Evolutionary conservation across 2,329 filamentous ascomycete genomes (phyloP).

Genomic region (Myriosclerotinia scirpicola): DNA sequence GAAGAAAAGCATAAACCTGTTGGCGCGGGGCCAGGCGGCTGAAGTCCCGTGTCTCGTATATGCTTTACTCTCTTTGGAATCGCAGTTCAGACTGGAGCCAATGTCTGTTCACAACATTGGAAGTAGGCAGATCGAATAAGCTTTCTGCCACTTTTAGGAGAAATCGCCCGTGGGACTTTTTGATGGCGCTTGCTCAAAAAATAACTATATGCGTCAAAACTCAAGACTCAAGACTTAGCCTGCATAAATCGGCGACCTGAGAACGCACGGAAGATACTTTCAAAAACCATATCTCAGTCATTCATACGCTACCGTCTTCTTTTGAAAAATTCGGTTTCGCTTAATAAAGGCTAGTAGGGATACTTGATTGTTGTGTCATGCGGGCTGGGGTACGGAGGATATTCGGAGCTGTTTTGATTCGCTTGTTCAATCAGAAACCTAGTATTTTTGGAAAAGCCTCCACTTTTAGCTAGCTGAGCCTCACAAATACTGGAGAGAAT

Average conservation of each 20-base stretch:
- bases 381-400: too few relatives aligned
- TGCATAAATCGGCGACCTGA: conserved; percentile 5
- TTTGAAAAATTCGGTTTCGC: too few relatives aligned
- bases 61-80: neutral
- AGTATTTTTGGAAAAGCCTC: too few relatives aligned
- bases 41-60: neutral
- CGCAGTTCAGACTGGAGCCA: neutral
- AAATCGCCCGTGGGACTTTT: neutral
- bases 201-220: neutral
- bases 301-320: too few relatives aligned
- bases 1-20: conserved; percentile 9
- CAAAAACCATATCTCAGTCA: neutral
- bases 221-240: neutral
- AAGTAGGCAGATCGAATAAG: conserved; percentile 12
- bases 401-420: too few relatives aligned
- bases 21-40: neutral
- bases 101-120: conserved; percentile 12
- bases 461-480: too few relatives aligned
- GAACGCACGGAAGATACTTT: neutral
- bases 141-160: conserved; percentile 1
- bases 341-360: too few relatives aligned
- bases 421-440: too few relatives aligned
- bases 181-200: neutral
- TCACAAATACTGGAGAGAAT: too few relatives aligned
- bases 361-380: too few relatives aligned